Evolutionary conservation across 2,329 filamentous ascomycete genomes (phyloP).

Genomic region (Clarireedia homoeocarpa): DNA sequence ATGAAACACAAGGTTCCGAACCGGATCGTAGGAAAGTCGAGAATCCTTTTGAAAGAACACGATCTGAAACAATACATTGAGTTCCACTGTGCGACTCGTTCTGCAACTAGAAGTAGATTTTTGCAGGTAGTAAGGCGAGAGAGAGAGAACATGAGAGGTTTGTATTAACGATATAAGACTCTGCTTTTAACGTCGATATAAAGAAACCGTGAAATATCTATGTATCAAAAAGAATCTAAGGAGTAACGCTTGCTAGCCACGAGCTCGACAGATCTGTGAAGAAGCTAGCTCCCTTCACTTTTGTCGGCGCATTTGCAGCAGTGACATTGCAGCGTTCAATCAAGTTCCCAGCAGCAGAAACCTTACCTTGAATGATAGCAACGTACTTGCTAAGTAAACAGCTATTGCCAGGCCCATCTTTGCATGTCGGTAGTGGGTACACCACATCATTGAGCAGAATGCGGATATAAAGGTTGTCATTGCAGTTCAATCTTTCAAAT

Average conservation of each 20-base stretch:
- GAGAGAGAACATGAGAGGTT: no score
- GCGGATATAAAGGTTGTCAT: neutral
- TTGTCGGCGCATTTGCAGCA: neutral
- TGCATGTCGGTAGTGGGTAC: neutral
- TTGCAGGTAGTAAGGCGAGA: no score
- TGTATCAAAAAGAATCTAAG: no score
- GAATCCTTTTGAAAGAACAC: no score
- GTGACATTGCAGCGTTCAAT: slow-evolving; percentile 1
- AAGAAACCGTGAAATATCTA: no score
- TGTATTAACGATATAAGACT: no score
- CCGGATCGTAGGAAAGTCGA: no score
- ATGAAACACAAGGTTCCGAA: no score
- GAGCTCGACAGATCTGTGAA: neutral
- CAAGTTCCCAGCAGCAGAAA: neutral
- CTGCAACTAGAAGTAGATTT: no score
- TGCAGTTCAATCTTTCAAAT: slow-evolving; percentile 35
- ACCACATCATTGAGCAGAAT: slow-evolving; percentile 1
- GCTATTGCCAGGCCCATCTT: neutral
- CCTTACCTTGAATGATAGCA: neutral
- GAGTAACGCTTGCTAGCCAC: neutral
- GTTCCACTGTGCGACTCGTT: no score
- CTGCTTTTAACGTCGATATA: no score
- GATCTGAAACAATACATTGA: no score
- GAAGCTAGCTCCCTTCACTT: slow-evolving; percentile 3
- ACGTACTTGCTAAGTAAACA: neutral